These are phyloP conservation scores for Linanthus parryae DNA, from an alignment of 148 eudicot genomes.

Conservation along the genomic window DNA sequence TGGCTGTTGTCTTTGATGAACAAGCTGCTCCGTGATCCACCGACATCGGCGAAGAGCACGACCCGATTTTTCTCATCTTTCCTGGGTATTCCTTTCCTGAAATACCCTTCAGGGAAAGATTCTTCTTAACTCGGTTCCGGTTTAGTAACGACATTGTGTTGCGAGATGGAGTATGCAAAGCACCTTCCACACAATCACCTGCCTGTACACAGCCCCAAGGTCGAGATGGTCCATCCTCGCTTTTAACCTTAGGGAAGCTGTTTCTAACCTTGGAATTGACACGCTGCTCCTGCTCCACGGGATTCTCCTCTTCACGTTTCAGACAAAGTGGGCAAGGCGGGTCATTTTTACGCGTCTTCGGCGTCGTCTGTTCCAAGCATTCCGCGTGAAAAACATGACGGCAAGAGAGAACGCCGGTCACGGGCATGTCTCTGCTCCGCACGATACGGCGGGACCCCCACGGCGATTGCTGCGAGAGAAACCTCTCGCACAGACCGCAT, in stretches of 20 bases:
- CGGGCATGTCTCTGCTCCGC: conserved; percentile 83
- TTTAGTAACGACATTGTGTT: conserved; percentile 57
- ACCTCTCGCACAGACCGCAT: conserved; percentile 78
- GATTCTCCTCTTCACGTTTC: conserved; percentile 38
- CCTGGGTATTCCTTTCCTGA: conserved; percentile 60
- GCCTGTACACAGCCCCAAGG: conserved; percentile 80
- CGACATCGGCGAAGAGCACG: conserved; percentile 40
- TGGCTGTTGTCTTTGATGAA: conserved; percentile 44
- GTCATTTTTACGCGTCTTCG: conserved; percentile 59
- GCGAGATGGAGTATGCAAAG: conserved; percentile 48
- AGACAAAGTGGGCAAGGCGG: conserved; percentile 91
- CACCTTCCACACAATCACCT: conserved; percentile 87
- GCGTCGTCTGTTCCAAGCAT: conserved; percentile 85
- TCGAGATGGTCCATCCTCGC: conserved; percentile 67
- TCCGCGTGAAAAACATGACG: conserved; percentile 93
- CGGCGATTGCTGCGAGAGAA: conserved; percentile 89
- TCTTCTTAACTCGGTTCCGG: conserved; percentile 45
- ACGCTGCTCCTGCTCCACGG: conserved; percentile 31
- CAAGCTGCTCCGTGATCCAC: conserved; percentile 45
- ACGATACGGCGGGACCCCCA: conserved; percentile 85
- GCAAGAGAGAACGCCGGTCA: conserved; percentile 79
- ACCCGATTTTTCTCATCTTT: conserved; percentile 46
- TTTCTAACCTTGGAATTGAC: conserved; percentile 38
- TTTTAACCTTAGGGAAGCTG: conserved; percentile 40
- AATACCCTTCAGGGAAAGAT: conserved; percentile 43